A percentile compares a stretch with the other conserved stretches of the same genome.
Evolutionary conservation across 2,329 filamentous ascomycete genomes (phyloP).

Genomic region (Furcasterigmium furcatum): DNA sequence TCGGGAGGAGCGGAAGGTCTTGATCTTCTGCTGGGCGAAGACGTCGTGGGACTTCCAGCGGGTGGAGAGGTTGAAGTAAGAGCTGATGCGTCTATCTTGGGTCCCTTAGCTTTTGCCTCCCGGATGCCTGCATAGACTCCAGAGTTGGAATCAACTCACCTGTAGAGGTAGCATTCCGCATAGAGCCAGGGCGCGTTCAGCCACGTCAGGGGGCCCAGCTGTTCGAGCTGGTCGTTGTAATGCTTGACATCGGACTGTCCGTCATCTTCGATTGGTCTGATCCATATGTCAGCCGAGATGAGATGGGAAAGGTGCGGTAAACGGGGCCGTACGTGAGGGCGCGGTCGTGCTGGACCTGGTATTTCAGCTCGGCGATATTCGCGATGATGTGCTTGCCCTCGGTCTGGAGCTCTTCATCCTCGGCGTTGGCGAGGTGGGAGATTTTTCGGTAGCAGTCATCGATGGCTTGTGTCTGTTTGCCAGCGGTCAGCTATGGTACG

Average conservation of each 20-base stretch:
- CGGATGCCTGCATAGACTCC: neutral
- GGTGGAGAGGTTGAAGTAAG: slow-evolving; percentile 70
- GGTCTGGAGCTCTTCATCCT: slow-evolving; percentile 49
- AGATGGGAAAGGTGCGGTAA: too few relatives aligned
- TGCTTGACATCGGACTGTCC: slow-evolving; percentile 69
- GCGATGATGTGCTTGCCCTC: slow-evolving; percentile 88
- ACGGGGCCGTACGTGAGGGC: slow-evolving; percentile 65
- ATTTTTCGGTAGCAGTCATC: slow-evolving; percentile 78
- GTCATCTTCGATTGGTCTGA: slow-evolving; percentile 72
- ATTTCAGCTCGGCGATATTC: slow-evolving; percentile 79
- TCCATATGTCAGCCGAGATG: slow-evolving; percentile 4
- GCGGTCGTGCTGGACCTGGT: slow-evolving; percentile 90
- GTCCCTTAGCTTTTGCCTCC: slow-evolving; percentile 8
- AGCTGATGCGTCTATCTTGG: slow-evolving; percentile 63
- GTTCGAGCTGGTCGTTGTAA: slow-evolving; percentile 84
- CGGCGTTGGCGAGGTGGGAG: slow-evolving; percentile 50
- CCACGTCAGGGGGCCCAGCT: slow-evolving; percentile 74
- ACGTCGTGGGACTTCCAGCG: slow-evolving; percentile 91
- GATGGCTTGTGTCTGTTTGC: slow-evolving; percentile 77
- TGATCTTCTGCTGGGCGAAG: slow-evolving; percentile 85
- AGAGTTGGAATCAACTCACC: slow-evolving; percentile 4
- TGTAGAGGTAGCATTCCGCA: slow-evolving; percentile 5
- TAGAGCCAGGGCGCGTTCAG: slow-evolving; percentile 73
- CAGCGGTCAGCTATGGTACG: slow-evolving; percentile 14
- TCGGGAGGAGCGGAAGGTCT: slow-evolving; percentile 87